Evolutionary conservation across 768 basidiomycete species (phyloP), one percentile per base, ranked within the genome.

Genomic region (Psilocybe cubensis): DNA sequence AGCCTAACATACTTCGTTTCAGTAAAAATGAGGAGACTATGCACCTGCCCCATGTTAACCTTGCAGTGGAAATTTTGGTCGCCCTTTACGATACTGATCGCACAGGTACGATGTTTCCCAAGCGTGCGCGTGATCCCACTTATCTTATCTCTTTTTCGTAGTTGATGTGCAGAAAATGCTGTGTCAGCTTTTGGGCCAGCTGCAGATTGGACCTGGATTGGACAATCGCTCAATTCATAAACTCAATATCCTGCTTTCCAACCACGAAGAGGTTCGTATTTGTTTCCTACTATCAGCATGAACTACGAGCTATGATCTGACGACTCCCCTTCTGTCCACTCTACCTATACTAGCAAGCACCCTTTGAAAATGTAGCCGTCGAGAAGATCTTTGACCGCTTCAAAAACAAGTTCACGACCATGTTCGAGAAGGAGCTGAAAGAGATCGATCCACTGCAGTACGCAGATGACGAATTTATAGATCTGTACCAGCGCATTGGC

Each of bases 141-240:
- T 24, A 18, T 7, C 48, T 53, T 11, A 12, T 31, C 45, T 17
- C 29, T 4, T 12, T 11, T 35, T 24, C 43, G 7, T 60, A 89
- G 88, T 78, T 56, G 84, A 85, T 3, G 80, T 84, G 57, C 80
- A 84, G 61, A 91, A 89, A 64, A 74, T 79, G 1, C 67, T 91
- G 7, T 85, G 84, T 56, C 86, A 88, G 44, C 76, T 87, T 23
- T 74, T 93, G 17, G 76, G 75, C 12, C 85, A 91, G 59, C 76
- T 91, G 1, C 76, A 84, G 52, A 69, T 88, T 35, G 78, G 77
- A 3, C 73, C 69, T 1, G 73, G 71, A 2, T 56, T 79, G 18
- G 72, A 75, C 53, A 45, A 65, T 5, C 68, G 70, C 28, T 70
- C 76, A 17, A 67, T 86, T 51, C 75, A 82, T 52, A 79, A 78